Percentiles rank a stretch among this genome's conserved stretches.
Conservation (phyloP, 306 rosid species). For the Begonia fuchsioides region DNA sequence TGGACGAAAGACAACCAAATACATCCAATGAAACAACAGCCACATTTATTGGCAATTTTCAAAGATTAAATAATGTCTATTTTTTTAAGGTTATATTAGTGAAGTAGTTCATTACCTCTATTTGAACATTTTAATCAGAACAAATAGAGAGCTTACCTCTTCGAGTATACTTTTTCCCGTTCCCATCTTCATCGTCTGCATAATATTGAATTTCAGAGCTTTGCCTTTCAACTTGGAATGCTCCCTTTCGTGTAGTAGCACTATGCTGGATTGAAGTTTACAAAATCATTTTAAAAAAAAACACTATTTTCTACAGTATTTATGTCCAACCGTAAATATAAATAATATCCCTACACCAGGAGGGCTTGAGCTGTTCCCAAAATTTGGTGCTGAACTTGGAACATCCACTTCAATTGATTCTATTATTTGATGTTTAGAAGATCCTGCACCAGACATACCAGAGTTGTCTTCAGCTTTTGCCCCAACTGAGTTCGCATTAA, state of each 20-base stretch:
- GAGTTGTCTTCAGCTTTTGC: constrained; percentile 17
- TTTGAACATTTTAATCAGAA: too few relatives aligned
- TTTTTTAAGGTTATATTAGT: too few relatives aligned
- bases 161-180: constrained; percentile 56
- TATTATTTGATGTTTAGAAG: constrained; percentile 34
- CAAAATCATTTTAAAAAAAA: constrained; percentile 4
- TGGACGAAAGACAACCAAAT: background rate
- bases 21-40: background rate
- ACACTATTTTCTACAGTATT: background rate
- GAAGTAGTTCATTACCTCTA: too few relatives aligned
- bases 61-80: too few relatives aligned
- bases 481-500: constrained; percentile 12
- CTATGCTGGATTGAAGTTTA: constrained; percentile 49
- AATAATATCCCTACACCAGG: constrained; percentile 47
- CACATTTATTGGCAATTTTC: too few relatives aligned
- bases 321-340: constrained; percentile 4
- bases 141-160: constrained; percentile 46
- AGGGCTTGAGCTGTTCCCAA: constrained; percentile 56
- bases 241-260: constrained; percentile 88
- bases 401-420: constrained; percentile 75
- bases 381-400: constrained; percentile 53
- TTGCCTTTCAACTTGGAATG: constrained; percentile 57
- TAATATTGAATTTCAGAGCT: constrained; percentile 79
- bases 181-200: constrained; percentile 93
- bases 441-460: constrained; percentile 37